Base-by-base conservation (phyloP, 1,284 basidiomycete species). In the Marasmius oreades region DNA sequence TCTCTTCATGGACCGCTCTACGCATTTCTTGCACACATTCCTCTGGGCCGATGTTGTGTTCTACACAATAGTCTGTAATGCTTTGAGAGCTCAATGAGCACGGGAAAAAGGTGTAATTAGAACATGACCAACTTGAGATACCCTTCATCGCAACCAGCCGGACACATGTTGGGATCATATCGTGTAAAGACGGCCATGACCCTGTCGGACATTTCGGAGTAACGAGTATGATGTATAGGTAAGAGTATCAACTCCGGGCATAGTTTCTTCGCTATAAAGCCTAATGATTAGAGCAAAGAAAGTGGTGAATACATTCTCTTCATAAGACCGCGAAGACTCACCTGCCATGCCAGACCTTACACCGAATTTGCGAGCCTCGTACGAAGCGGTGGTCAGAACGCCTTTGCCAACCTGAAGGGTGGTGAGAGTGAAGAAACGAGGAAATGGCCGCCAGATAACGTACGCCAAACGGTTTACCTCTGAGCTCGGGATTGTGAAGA, bases 181-280 rank as follows among this genome's bases (percentile, higher is more conserved):
- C 84, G 78, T 45, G 74, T 73, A 63, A 91, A 86, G 20, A 93
- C 80, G 10, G 64, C 68, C 84, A 91, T 90, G 28, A 90, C 79
- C 60, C 76, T 75, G 34, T 71, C 63, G 5, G 92, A 95, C 71
- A 90, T 83, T 61, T 89, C 87, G 43, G 74, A 77, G 63, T 95
- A 95, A 34, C 85, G 77, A 8, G 79, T 71, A 62, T 85, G 86
- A 60, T 88, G 79, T 55, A 78, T 80, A 7, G 75, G 70, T 48
- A 96, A 79, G 45, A 93, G 74, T 44, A 93, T 86, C n/a, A 99
- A 81, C 8, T 95, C 85, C 1, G 95, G 95, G 67, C 95, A 98
- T 8, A 99, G 82, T 66, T 93, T 95, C 74, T 88, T 90, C 14
- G 95, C 96, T 43, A 98, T 88, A 69, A 95, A 95, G 47, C 85